Percentiles rank a stretch among this genome's conserved stretches.
phyloP scores from a whole-genome alignment of 768 basidiomycete species.

The Strobilomyces echinocephalus region DNA sequence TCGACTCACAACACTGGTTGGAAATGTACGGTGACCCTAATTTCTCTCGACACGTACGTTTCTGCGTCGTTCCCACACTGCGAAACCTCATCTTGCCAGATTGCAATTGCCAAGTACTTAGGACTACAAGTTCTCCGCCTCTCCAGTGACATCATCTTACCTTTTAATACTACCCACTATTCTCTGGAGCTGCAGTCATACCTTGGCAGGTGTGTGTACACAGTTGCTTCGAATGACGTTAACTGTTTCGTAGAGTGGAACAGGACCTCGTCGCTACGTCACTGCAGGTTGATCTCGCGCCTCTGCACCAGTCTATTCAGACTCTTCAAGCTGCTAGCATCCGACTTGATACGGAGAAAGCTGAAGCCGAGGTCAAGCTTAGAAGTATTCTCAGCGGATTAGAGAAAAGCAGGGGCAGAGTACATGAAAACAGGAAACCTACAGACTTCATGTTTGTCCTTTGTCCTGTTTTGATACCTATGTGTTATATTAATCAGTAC shows the following conservation, averaged over 20 bases:
- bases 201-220: constrained; percentile 45
- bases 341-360: constrained; percentile 57
- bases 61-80: neutral
- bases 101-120: constrained; percentile 62
- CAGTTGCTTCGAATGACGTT: constrained; percentile 23
- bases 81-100: constrained; percentile 32
- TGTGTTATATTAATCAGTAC: constrained; percentile 1
- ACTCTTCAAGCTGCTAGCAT: constrained; percentile 48
- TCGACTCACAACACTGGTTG: constrained; percentile 70
- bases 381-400: constrained; percentile 39
- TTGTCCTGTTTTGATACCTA: neutral
- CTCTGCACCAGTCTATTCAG: constrained; percentile 43
- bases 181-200: constrained; percentile 61
- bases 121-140: constrained; percentile 62
- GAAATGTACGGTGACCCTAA: constrained; percentile 72
- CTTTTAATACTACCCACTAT: constrained; percentile 77
- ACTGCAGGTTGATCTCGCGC: constrained; percentile 48
- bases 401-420: constrained; percentile 24
- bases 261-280: constrained; percentile 18
- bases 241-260: constrained; percentile 26
- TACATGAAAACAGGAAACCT: constrained; percentile 1
- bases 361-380: constrained; percentile 48
- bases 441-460: constrained; percentile 12
- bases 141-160: constrained; percentile 59
- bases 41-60: constrained; percentile 65